phyloP scores from a whole-genome alignment of 352 stramenopile genomes.

The Phytopythium mirpurense region DNA sequence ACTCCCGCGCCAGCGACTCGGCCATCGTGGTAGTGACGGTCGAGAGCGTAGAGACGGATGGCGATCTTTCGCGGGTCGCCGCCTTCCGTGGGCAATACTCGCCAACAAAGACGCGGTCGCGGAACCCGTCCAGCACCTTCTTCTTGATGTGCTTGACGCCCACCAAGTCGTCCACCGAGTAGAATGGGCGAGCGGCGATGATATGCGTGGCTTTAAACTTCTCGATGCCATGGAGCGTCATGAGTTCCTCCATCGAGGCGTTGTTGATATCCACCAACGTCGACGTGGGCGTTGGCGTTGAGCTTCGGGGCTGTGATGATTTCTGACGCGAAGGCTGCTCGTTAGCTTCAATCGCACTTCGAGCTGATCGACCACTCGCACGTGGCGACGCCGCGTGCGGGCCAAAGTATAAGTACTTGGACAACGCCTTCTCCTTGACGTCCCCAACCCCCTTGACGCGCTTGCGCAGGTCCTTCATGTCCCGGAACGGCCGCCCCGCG shows the following conservation, averaged over 20 bases:
- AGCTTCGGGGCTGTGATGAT: no score
- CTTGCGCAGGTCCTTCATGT: constrained; percentile 24
- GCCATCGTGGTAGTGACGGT: neutral
- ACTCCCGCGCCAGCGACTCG: neutral
- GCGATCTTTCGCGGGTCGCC: neutral
- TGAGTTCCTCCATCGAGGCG: constrained; percentile 30
- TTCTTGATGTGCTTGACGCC: constrained; percentile 35
- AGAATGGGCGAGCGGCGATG: constrained; percentile 37
- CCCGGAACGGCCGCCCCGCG: constrained; percentile 33
- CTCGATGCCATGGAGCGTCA: constrained; percentile 35
- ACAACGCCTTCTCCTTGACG: neutral
- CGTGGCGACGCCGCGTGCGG: no score
- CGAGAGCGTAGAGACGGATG: neutral
- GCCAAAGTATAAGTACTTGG: neutral
- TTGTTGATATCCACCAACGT: constrained; percentile 39
- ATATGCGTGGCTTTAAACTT: constrained; percentile 35
- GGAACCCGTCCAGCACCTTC: constrained; percentile 17
- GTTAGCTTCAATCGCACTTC: no score
- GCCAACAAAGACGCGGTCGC: constrained; percentile 10
- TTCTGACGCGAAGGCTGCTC: no score
- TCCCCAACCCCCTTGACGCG: constrained; percentile 39
- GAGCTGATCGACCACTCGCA: no score
- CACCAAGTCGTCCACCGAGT: constrained; percentile 40
- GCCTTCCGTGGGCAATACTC: neutral
- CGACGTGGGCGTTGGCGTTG: neutral